Evolutionary conservation across 257 asterid species (phyloP).

Genomic region (Rhazya stricta): DNA sequence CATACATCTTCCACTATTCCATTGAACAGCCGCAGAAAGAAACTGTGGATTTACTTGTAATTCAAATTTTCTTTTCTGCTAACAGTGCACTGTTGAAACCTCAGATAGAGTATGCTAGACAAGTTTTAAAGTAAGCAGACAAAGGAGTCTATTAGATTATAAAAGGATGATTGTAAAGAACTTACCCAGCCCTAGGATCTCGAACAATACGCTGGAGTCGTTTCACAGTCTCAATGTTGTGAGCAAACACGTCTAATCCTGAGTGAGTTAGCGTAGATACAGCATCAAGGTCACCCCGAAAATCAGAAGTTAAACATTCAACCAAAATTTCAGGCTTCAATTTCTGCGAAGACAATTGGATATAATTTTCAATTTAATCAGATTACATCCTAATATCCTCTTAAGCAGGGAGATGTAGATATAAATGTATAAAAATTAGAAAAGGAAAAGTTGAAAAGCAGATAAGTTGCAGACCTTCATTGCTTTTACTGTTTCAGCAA

Average conservation of each 20-base stretch:
- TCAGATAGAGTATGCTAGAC: not conserved
- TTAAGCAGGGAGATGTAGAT: not conserved
- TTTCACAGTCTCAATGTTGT: constrained; percentile 86
- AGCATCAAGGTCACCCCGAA: constrained; percentile 82
- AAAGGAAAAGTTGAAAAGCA: not conserved
- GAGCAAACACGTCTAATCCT: constrained; percentile 95
- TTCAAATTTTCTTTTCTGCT: not conserved
- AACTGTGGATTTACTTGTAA: not conserved
- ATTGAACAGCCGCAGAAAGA: constrained; percentile 1
- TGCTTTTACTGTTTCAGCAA: constrained; percentile 88
- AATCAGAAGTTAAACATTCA: constrained; percentile 95
- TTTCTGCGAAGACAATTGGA: constrained; percentile 40
- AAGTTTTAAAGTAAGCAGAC: not conserved
- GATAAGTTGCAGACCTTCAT: constrained; percentile 57
- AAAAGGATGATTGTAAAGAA: constrained; percentile 16
- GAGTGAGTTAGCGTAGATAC: constrained; percentile 74
- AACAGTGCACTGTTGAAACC: not conserved
- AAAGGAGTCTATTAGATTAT: not conserved
- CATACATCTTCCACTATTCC: not conserved
- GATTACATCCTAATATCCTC: not conserved
- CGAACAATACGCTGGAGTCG: constrained; percentile 88
- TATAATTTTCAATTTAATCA: not conserved
- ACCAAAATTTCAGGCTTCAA: constrained; percentile 90
- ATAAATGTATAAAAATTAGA: not conserved
- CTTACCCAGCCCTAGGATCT: constrained; percentile 98